Conservation (phyloP, 192 early-diverging fungal genomes). For the Coemansia sp. region DNA sequence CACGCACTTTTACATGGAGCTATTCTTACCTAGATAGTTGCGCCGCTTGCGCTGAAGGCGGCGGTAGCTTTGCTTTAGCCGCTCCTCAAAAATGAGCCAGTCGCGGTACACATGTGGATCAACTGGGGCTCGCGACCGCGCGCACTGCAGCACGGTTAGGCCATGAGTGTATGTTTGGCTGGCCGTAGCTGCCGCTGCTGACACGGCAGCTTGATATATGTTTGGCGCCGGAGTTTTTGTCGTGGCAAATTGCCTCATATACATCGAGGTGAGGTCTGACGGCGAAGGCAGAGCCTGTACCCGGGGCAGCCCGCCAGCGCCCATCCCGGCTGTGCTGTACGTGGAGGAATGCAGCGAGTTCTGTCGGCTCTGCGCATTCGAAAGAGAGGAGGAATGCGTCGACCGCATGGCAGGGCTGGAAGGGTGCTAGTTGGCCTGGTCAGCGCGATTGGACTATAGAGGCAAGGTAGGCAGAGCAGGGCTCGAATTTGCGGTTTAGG, state of each 20-base stretch:
- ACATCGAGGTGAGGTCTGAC: constrained; percentile 48
- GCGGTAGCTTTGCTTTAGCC: constrained; percentile 70
- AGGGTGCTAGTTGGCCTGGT: neutral
- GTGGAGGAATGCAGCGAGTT: constrained; percentile 39
- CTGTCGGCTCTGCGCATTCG: constrained; percentile 12
- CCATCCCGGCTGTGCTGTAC: constrained; percentile 22
- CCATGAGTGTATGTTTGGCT: constrained; percentile 45
- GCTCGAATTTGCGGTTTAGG: neutral
- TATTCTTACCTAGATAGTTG: constrained; percentile 55
- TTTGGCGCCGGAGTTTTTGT: constrained; percentile 29
- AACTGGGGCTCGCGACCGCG: constrained; percentile 33
- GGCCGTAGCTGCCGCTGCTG: constrained; percentile 22
- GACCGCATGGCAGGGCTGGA: neutral
- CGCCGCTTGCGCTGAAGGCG: constrained; percentile 64
- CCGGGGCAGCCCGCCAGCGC: constrained; percentile 4
- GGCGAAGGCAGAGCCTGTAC: constrained; percentile 22
- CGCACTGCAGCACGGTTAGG: constrained; percentile 40
- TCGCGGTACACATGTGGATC: constrained; percentile 64
- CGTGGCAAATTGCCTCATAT: constrained; percentile 47
- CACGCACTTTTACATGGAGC: neutral
- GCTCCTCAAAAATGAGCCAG: constrained; percentile 78
- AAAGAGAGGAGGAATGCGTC: constrained; percentile 2
- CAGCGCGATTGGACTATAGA: neutral
- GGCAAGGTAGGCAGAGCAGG: neutral
- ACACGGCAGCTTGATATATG: constrained; percentile 37